phyloP scores from a whole-genome alignment of 2,329 filamentous ascomycete genomes.

The Thielaviopsis musarum region DNA sequence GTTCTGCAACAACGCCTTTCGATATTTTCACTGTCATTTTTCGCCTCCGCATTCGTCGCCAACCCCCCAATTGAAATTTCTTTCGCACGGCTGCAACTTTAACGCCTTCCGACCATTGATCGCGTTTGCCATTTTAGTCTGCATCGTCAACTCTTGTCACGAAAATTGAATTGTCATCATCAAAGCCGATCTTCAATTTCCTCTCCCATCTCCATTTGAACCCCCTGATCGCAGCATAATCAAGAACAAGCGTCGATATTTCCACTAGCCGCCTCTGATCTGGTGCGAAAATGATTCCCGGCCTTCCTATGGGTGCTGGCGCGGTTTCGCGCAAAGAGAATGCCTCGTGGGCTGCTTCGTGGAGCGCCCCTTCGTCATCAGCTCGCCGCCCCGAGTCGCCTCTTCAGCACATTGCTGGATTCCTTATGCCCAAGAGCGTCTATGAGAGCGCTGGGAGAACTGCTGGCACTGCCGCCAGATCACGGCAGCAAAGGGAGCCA shows the following conservation, averaged over 20 bases:
- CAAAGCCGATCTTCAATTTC: background rate
- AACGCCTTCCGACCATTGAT: background rate
- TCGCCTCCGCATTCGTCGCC: background rate
- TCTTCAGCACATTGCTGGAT: background rate
- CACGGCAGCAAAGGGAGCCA: background rate
- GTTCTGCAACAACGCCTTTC: background rate
- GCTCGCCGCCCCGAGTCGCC: background rate
- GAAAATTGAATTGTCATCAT: no score
- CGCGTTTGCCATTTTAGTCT: background rate
- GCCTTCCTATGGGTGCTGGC: constrained; percentile 14
- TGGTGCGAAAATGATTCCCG: constrained; percentile 15
- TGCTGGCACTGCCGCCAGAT: background rate
- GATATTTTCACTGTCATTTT: background rate
- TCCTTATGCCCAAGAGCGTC: background rate
- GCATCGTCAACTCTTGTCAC: no score
- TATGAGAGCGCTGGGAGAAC: background rate
- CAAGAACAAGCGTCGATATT: background rate
- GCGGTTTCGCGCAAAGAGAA: background rate
- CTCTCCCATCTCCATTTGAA: background rate
- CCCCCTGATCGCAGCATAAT: background rate
- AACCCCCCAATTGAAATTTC: background rate
- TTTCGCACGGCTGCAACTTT: background rate
- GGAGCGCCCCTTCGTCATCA: background rate
- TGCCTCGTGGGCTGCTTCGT: constrained; percentile 9
- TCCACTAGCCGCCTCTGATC: background rate